These are phyloP conservation scores for Pythium monospermum DNA, from an alignment of 352 stramenopile species.

Conservation along the genomic window DNA sequence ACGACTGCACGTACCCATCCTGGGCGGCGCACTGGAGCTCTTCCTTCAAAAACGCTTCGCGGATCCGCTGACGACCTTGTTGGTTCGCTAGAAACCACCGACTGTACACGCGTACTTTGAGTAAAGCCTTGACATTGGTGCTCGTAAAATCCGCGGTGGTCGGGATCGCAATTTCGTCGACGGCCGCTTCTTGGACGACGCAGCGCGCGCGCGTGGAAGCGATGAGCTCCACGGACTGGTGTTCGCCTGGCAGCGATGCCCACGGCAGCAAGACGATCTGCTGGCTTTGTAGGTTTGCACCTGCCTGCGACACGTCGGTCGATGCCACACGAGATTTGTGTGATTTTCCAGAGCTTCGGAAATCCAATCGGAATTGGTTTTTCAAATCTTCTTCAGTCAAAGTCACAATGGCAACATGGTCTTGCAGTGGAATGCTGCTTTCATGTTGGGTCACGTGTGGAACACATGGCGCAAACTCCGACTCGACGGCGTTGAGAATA, in stretches of 20 bases:
- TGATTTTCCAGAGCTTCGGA: constrained; percentile 3
- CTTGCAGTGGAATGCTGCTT: not conserved
- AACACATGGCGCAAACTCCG: not conserved
- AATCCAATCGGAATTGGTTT: constrained; percentile 16
- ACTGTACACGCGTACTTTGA: constrained; percentile 42
- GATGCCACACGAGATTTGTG: not conserved
- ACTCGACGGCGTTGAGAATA: not conserved
- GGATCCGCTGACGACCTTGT: constrained; percentile 37
- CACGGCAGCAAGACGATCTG: constrained; percentile 34
- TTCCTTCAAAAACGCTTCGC: constrained; percentile 49
- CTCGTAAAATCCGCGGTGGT: constrained; percentile 39
- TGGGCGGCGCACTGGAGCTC: constrained; percentile 51
- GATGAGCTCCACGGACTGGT: constrained; percentile 49
- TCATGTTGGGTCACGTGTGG: too few species aligned
- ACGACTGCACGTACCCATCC: constrained; percentile 33
- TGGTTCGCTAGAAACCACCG: constrained; percentile 49
- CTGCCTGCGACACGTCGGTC: not conserved
- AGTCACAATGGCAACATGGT: not conserved
- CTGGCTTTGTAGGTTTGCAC: too few species aligned
- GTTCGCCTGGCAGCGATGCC: constrained; percentile 31
- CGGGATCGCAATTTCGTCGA: constrained; percentile 37
- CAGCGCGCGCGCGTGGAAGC: constrained; percentile 48
- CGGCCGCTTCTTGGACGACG: constrained; percentile 30
- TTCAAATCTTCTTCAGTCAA: constrained; percentile 1
- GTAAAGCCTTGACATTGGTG: constrained; percentile 36